Base-by-base conservation (phyloP, 2,329 filamentous ascomycete species). In the Fusarium kyushuense region DNA sequence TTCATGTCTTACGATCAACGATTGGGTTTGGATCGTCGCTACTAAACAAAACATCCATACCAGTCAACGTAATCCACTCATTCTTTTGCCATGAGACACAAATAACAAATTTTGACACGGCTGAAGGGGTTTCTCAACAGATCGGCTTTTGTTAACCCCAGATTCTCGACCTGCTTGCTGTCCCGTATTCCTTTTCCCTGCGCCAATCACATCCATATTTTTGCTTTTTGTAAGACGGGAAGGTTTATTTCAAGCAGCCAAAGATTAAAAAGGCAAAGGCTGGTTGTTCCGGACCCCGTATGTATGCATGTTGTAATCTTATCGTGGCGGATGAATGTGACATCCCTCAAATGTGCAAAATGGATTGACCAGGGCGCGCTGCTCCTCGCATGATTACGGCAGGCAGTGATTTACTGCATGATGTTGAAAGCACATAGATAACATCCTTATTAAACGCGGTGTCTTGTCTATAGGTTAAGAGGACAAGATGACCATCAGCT, bases 291-390 rank as follows among this genome's bases (percentile, higher is more conserved):
- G 33, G 14, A 38, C 33, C 32, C n/a, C 47, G 47, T 40, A 29
- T 33, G 16, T 40, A 55, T 69, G 61, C 53, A 69, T 30, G 47
- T 42, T 63, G 36, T 32, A 55, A 27, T 69, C 41, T 69, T 45
- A 36, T 58, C 55, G 54, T 33, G 19, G 48, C 45, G 16, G 48
- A 59, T 65, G 21, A 19, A 25, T 27, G 40, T 64, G 25, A 27
- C 48, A 65, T 43, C 35, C 43, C 54, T 49, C 32, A 32, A 30
- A 58, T 51, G 33, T 62, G 40, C 48, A 62, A 42, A 27, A 41
- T 45, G 17, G 38, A 36, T 46, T 54, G 45, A 54, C 30, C 23
- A 38, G 29, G 19, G 33, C 61, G 57, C 49, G 29, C 27, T 27
- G 56, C 43, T 52, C 62, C 45, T 23, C 12, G 23, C 54, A 33